Evolutionary conservation across 352 stramenopile genomes (phyloP).

Genomic region (Phytophthora pinifolia): DNA sequence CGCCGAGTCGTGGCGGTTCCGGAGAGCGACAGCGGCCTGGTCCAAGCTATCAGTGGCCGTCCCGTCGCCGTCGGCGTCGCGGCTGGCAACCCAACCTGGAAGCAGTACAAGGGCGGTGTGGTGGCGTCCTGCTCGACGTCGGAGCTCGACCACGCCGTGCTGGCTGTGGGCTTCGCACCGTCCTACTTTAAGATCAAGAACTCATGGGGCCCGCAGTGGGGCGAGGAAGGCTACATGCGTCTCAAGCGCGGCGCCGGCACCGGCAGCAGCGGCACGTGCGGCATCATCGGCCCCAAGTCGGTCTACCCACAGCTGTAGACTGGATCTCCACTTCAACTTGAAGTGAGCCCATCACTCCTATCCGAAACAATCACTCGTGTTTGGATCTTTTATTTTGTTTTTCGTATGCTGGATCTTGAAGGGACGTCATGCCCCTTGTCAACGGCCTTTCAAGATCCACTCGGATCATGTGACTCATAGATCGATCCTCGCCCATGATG

Average conservation of each 20-base stretch:
- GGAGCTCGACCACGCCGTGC: conserved; percentile 97
- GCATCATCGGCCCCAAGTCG: conserved; percentile 54
- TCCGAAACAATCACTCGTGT: conserved; percentile 8
- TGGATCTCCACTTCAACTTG: conserved; percentile 19
- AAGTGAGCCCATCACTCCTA: conserved; percentile 3
- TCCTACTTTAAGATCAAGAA: conserved; percentile 97
- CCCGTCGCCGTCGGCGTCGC: conserved; percentile 96
- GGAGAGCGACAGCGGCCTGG: conserved; percentile 77
- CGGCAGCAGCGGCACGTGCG: conserved; percentile 42
- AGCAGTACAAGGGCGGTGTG: conserved; percentile 97
- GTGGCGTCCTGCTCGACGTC: conserved; percentile 74
- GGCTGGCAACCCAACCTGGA: conserved; percentile 94
- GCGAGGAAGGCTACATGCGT: conserved; percentile 93
- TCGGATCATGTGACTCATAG: conserved; percentile 12
- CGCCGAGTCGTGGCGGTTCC: conserved; percentile 55
- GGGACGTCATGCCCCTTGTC: conserved; percentile 11
- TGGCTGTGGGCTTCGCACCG: conserved; percentile 95
- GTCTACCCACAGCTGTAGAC: conserved; percentile 57
- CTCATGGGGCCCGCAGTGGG: conserved; percentile 95
- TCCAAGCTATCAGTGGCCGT: conserved; percentile 85
- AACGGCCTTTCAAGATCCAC: background rate
- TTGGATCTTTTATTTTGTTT: conserved; percentile 21
- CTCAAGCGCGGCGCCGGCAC: conserved; percentile 81
- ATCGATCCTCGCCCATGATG: conserved; percentile 12
- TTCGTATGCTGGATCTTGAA: conserved; percentile 29